Evolutionary conservation across 192 early-diverging fungal genomes (phyloP).

Genomic region (Entomortierella parvispora): DNA sequence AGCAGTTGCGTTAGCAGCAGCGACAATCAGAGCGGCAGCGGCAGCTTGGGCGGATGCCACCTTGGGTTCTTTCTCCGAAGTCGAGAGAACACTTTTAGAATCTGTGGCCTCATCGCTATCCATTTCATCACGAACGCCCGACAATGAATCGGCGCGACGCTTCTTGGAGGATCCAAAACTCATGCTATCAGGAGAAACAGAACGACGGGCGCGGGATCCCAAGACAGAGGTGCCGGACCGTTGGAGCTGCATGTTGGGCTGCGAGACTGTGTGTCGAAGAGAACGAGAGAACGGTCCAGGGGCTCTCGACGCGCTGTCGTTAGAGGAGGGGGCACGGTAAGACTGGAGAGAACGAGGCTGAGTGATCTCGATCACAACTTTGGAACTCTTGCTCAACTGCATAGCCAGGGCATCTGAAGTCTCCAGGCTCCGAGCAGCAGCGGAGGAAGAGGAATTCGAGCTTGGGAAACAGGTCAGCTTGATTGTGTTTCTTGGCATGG

Average conservation of each 20-base stretch:
- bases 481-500: conserved; percentile 23
- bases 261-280: background rate
- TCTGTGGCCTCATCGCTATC: background rate
- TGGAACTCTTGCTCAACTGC: conserved; percentile 29
- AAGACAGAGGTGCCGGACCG: conserved; percentile 3
- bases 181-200: conserved; percentile 12
- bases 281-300: too few relatives aligned
- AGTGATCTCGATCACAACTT: conserved; percentile 44
- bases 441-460: background rate
- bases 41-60: background rate
- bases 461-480: conserved; percentile 42
- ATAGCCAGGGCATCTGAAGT: conserved; percentile 20
- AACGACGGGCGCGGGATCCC: conserved; percentile 20
- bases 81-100: background rate
- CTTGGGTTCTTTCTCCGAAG: background rate
- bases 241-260: background rate
- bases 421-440: conserved; percentile 4
- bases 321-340: too few relatives aligned
- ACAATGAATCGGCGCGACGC: conserved; percentile 16
- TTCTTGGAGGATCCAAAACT: conserved; percentile 25
- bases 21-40: background rate
- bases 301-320: too few relatives aligned
- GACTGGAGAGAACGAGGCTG: conserved; percentile 16
- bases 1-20: conserved; percentile 23
- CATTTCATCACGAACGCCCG: background rate